phyloP scores from a whole-genome alignment of 2,329 filamentous ascomycete genomes.

The Clarireedia hainanense region DNA sequence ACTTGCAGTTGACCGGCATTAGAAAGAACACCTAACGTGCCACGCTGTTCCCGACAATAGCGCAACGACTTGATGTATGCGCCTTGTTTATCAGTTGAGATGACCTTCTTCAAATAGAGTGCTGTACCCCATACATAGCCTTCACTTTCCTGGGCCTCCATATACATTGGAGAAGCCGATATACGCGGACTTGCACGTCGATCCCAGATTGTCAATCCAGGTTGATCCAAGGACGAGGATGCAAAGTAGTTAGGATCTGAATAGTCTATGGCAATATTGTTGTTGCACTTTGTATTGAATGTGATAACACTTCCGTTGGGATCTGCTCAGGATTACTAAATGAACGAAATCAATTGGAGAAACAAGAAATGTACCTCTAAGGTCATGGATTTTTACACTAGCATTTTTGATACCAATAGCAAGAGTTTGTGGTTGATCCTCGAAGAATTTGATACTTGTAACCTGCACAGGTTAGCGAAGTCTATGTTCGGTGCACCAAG shows the following conservation, averaged over 20 bases:
- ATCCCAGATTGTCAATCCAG: slow-evolving; percentile 72
- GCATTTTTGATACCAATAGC: slow-evolving; percentile 70
- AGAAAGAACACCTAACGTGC: slow-evolving; percentile 53
- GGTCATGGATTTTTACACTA: slow-evolving; percentile 68
- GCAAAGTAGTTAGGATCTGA: slow-evolving; percentile 78
- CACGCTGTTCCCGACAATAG: slow-evolving; percentile 54
- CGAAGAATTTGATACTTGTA: slow-evolving; percentile 75
- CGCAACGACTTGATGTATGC: slow-evolving; percentile 55
- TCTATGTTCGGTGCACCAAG: background rate
- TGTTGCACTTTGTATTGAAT: slow-evolving; percentile 61
- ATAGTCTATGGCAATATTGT: slow-evolving; percentile 70
- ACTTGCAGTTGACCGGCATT: slow-evolving; percentile 56
- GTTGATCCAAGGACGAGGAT: slow-evolving; percentile 68
- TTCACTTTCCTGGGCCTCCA: slow-evolving; percentile 51
- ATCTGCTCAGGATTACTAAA: slow-evolving; percentile 28
- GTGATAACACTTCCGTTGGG: slow-evolving; percentile 45
- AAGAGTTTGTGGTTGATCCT: slow-evolving; percentile 65
- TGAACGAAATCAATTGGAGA: background rate
- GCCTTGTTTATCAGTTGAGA: slow-evolving; percentile 42
- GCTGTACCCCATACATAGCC: slow-evolving; percentile 56
- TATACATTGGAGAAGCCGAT: slow-evolving; percentile 45
- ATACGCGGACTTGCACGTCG: slow-evolving; percentile 52
- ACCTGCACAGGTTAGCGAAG: slow-evolving; percentile 53
- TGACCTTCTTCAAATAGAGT: slow-evolving; percentile 48
- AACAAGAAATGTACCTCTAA: slow-evolving; percentile 52